Base-by-base conservation (phyloP, 176 grass and related monocot genomes). In the Aegilops speltoides region DNA sequence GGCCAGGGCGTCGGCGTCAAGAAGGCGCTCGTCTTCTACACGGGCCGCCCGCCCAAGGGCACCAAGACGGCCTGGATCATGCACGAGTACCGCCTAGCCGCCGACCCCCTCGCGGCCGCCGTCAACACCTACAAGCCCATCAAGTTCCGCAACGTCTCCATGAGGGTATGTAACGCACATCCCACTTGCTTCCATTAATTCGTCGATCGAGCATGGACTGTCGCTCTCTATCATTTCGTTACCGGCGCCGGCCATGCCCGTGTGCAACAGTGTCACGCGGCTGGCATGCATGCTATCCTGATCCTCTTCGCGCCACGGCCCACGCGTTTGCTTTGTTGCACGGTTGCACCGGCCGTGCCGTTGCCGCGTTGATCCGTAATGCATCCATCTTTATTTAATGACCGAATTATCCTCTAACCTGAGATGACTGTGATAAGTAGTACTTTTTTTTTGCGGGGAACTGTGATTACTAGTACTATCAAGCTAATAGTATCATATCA, bases 21-120 rank as follows among this genome's bases (percentile, higher is more conserved):
- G 88, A 98, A 98, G 91, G 93, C 96, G 19, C 86, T 98, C 68
- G 96, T 98, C 41, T 98, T 98, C 86, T 98, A 98, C 91, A 82
- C 29, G 54, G 96, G 96, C 0, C 91, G 88, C 7, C 96, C 96
- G 3, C 96, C 93, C 13, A 98, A 87, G 68, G 96, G 96, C 25
- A 37, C 89, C 43, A 98, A 98, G 86, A 98, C 96, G 8, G 86
- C 78, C 73, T 98, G 96, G 96, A 95, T 98, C 90, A 98, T 98
- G 96, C 96, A 95, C 50, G 96, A 98, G 82, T 98, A 98, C 79
- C 96, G 96, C 63, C 89, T 98, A 40, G 86, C 94, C 67, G 64
- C 69, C 82, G 6, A 57, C 41, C 84, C 64, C 1, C 73, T 78
- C 78, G 46, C 46, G 65, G 54, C 50, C 88, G 65, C 75, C 37